Evolutionary conservation across 2,329 filamentous ascomycete species (phyloP).

Genomic region (Aspergillus candidus): DNA sequence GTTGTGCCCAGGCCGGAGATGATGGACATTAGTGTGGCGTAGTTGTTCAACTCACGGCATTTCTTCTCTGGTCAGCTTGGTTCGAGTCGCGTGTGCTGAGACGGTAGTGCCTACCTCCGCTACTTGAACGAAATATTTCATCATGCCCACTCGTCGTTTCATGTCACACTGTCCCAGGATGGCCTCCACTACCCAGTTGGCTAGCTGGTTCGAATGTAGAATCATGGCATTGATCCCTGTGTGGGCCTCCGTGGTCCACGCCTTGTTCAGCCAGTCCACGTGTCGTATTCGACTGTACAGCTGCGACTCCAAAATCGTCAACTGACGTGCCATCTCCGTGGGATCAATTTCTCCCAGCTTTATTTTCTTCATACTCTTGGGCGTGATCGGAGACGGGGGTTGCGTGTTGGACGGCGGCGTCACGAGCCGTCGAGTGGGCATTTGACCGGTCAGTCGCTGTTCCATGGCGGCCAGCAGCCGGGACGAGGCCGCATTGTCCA

Average conservation of each 20-base stretch:
- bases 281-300: constrained; percentile 88
- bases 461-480: constrained; percentile 77
- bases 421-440: constrained; percentile 72
- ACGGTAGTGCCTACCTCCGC: constrained; percentile 61
- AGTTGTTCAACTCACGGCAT: constrained; percentile 85
- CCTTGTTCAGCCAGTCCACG: constrained; percentile 89
- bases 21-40: constrained; percentile 89
- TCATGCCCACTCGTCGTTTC: constrained; percentile 85
- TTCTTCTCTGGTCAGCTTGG: constrained; percentile 50
- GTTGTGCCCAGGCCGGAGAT: constrained; percentile 88
- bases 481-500: constrained; percentile 43
- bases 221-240: constrained; percentile 90
- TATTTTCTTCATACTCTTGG: constrained; percentile 95
- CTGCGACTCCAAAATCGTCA: constrained; percentile 87
- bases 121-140: constrained; percentile 90
- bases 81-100: not conserved
- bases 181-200: constrained; percentile 97
- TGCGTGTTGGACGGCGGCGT: constrained; percentile 64
- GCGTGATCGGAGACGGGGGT: constrained; percentile 75
- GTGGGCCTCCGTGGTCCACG: constrained; percentile 84
- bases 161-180: constrained; percentile 85
- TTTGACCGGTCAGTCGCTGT: constrained; percentile 75
- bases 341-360: constrained; percentile 93
- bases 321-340: constrained; percentile 83
- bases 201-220: constrained; percentile 91